A percentile compares a stretch with the other conserved stretches of the same genome.
phyloP scores from a whole-genome alignment of 768 basidiomycete genomes.

The Tricholoma flavovirens region DNA sequence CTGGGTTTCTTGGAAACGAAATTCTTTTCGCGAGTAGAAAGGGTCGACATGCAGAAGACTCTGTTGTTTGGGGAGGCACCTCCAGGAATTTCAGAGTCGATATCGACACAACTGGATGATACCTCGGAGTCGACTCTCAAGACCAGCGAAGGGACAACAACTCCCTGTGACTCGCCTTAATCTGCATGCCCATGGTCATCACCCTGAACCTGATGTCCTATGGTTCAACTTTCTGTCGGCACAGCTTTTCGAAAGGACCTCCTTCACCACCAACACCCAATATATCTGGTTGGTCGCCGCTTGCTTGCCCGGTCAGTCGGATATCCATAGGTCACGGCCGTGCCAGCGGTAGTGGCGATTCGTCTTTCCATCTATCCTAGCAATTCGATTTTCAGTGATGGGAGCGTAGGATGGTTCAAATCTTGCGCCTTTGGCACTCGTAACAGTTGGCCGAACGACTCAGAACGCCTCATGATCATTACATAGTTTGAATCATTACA shows the following conservation, averaged over 20 bases:
- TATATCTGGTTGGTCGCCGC: background rate
- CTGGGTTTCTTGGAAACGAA: constrained; percentile 52
- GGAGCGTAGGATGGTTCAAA: too few relatives aligned
- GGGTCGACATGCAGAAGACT: background rate
- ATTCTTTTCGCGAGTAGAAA: constrained; percentile 68
- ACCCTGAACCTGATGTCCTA: background rate
- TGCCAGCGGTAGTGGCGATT: background rate
- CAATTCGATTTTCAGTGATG: too few relatives aligned
- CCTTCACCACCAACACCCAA: background rate
- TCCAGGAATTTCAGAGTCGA: background rate
- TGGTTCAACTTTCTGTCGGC: background rate
- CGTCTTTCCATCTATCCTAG: too few relatives aligned
- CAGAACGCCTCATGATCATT: too few relatives aligned
- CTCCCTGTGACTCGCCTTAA: background rate
- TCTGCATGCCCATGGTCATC: background rate
- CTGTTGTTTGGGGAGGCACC: background rate
- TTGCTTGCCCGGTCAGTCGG: background rate
- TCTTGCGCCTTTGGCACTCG: too few relatives aligned
- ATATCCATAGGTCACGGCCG: too few relatives aligned
- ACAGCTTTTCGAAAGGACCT: background rate
- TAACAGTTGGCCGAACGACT: too few relatives aligned
- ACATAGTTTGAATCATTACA: too few relatives aligned
- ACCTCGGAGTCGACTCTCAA: background rate
- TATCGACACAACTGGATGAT: background rate
- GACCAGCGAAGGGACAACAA: background rate